Conservation (phyloP, 2,329 filamentous ascomycete species). For the Sporothrix schenckii region DNA sequence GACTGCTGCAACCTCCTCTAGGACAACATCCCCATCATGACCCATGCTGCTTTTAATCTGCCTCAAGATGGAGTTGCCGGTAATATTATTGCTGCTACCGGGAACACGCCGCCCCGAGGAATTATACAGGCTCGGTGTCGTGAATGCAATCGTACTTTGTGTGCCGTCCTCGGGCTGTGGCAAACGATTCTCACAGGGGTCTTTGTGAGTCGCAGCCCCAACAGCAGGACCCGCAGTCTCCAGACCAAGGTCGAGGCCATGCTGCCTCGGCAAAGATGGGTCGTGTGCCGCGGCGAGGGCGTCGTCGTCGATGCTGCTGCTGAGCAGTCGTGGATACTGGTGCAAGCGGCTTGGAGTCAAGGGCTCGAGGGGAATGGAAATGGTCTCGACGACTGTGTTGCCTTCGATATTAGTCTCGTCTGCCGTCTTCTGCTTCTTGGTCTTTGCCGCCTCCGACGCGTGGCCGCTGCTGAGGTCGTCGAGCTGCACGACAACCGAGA, state of each 20-base stretch:
- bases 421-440: conserved; percentile 26
- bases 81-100: neutral
- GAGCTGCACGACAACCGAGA: neutral
- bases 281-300: neutral
- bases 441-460: neutral
- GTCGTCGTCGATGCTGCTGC: conserved; percentile 29
- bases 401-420: conserved; percentile 29
- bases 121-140: conserved; percentile 44
- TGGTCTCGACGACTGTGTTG: conserved; percentile 23
- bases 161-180: conserved; percentile 43
- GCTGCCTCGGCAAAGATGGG: conserved; percentile 29
- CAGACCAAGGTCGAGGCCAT: too few relatives aligned
- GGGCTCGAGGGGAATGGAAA: conserved; percentile 43
- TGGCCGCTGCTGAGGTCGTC: neutral
- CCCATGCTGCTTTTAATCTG: neutral
- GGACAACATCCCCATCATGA: neutral
- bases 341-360: conserved; percentile 47
- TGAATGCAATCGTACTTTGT: conserved; percentile 41
- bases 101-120: conserved; percentile 34
- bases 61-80: neutral
- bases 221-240: too few relatives aligned
- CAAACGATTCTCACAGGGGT: conserved; percentile 28
- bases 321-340: conserved; percentile 43
- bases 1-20: neutral
- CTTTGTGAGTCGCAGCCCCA: neutral